Evolutionary conservation across 2,329 filamentous ascomycete genomes (phyloP).

Genomic region (Talaromyces rugulosus): DNA sequence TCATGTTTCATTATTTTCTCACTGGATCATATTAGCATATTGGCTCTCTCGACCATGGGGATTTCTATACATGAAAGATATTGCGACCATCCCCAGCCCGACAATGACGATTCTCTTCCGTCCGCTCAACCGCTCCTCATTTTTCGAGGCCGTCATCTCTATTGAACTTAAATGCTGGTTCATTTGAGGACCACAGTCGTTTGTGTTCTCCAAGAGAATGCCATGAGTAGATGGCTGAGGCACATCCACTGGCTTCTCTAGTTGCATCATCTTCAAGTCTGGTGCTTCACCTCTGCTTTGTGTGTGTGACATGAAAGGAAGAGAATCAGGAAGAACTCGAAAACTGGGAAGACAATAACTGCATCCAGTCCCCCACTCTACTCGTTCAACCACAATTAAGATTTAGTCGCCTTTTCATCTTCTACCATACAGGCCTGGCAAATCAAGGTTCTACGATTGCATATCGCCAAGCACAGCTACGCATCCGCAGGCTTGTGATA

Average conservation of each 20-base stretch:
- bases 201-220: background rate
- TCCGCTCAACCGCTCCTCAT: conserved; percentile 2
- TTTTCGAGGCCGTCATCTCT: background rate
- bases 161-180: background rate
- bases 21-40: conserved; percentile 42
- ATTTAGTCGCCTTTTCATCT: background rate
- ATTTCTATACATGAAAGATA: conserved; percentile 73
- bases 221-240: background rate
- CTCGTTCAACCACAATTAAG: background rate
- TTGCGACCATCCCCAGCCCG: conserved; percentile 86
- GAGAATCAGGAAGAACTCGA: background rate
- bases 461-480: background rate
- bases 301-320: background rate
- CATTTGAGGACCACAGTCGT: background rate
- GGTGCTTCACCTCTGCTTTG: background rate
- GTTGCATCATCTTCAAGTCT: background rate
- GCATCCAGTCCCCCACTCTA: background rate
- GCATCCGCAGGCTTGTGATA: background rate
- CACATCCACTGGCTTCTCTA: background rate
- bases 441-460: background rate
- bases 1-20: conserved; percentile 88
- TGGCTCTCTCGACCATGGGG: background rate
- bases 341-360: background rate
- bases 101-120: conserved; percentile 70
- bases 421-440: background rate